Evolutionary conservation across 768 basidiomycete genomes (phyloP), one percentile per base, ranked within the genome.

Genomic region (Tylopilus sp.): DNA sequence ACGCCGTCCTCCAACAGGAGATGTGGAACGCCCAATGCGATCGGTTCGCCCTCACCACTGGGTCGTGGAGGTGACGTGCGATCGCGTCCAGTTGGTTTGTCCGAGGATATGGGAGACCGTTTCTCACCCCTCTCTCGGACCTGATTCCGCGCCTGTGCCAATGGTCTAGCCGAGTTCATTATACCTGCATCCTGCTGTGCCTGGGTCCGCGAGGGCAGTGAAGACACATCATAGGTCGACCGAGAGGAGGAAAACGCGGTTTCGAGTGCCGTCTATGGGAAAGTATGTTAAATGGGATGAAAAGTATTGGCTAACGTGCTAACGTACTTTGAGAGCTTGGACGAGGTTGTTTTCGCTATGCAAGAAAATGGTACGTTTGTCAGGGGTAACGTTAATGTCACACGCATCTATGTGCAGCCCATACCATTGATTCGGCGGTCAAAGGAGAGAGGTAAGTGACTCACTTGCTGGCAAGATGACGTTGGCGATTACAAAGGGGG

Each of bases 311-410:
- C 5, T 3, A 13, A 9, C 25, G 1, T 7, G 22, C 1, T 14
- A 30, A 50, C 65, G 14, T 49, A 92, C 92, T 74, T 90, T 94
- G 36, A 98, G 76, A 0, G 85, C 83, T 3, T 80, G 71, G 1
- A 98, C 77, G 17, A 99, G 71, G 55, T 87, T 87, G 12, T 76
- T 77, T 67, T 99, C 96, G 66, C 86, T 86, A 60, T 98, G 93
- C 12, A 99, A 63, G 46, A 97, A 85, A 33, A 98, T 88, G 0
- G 92, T 95, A n/a, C 96, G 80, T 65, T 98, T 99, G 73, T 98
- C 97, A 0, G 97, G 96, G 56, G 86, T 91, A 54, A 98, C 89
- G 56, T 99, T 99, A 63, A 99, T 84, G 64, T 99, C 97, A 62
- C 84, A 90, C 0, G 82, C 75, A 52, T 85, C 92, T 94, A 56